These are phyloP conservation scores for Fimicolochytrium jonesii DNA, from an alignment of 192 early-diverging fungal species.

Conservation along the genomic window DNA sequence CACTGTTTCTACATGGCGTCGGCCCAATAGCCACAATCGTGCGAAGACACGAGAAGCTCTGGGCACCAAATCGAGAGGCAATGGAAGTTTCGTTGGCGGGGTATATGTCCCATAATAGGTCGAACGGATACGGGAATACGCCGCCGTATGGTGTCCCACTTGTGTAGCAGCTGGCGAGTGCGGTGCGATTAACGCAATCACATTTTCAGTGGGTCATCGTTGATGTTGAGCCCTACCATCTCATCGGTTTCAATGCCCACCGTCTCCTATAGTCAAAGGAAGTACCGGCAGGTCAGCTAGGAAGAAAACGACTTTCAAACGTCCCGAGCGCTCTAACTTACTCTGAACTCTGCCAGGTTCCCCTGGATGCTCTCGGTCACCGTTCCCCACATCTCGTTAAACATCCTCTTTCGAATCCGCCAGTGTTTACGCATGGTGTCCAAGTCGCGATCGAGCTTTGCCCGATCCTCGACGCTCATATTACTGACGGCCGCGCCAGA, in stretches of 20 bases:
- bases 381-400: constrained; percentile 46
- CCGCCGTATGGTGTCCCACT: too few relatives aligned
- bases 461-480: constrained; percentile 30
- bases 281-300: not conserved
- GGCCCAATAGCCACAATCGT: too few relatives aligned
- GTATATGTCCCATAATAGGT: too few relatives aligned
- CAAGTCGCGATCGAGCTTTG: constrained; percentile 21
- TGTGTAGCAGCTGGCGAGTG: too few relatives aligned
- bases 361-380: constrained; percentile 50
- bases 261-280: constrained; percentile 29
- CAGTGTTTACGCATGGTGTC: constrained; percentile 50
- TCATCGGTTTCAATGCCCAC: constrained; percentile 62
- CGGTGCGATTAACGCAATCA: too few relatives aligned
- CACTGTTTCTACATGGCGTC: too few relatives aligned
- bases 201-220: constrained; percentile 30
- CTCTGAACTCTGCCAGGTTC: constrained; percentile 46
- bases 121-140: too few relatives aligned
- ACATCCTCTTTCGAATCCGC: constrained; percentile 52
- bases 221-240: constrained; percentile 35
- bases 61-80: too few relatives aligned
- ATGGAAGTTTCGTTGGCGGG: too few relatives aligned
- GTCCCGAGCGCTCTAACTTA: constrained; percentile 3
- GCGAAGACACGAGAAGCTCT: too few relatives aligned
- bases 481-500: constrained; percentile 4
- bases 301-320: not conserved